Base-by-base conservation (phyloP, 345 rosid species). In the Streptanthus diversifolius region DNA sequence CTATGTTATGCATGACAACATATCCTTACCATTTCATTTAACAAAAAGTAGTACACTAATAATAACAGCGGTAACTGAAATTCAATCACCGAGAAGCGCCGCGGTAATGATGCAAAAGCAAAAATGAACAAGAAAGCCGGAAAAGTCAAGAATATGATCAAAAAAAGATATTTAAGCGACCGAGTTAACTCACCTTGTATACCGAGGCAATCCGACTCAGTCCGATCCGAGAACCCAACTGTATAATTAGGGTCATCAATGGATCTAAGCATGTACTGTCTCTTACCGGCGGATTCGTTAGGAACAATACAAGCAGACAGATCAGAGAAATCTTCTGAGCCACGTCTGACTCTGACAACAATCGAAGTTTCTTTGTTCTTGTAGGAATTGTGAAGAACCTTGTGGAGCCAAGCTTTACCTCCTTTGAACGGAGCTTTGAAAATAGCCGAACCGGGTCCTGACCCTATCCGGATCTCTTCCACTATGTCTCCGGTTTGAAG, bases 401-500 rank as follows among this genome's bases (percentile, higher is more conserved):
- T 89, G 77, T 91, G 96, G 10, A 95, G 82, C 71, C 96, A 92
- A 72, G 73, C 79, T 77, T 69, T 85, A 2, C 99, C 99, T 79
- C 88, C 89, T 85, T 88, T 91, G 48, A 91, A 95, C 58, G 99
- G 99, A 57, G 97, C 79, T 45, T 70, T 77, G 74, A 85, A 36
- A 21, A 65, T 1, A 32, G 63, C 79, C 7, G 81, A 77, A 19
- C 83, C 82, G 53, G 86, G 79, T 19, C 89, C 91, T 49, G 84
- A 73, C 9, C 98, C 97, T 48, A 93, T 85, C 32, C 80, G 74
- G 40, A 95, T 83, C 73, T 95, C 97, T 66, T 91, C 99, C 0
- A 95, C 99, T 77, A 95, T 87, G 71, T 95, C 99, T n/a, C 97
- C 99, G 0, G 97, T 91, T 65, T 95, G 97, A 53, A 91, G 91